phyloP scores from a whole-genome alignment of 805 yeast genomes.

The Maudiozyma serrabonitensis region DNA sequence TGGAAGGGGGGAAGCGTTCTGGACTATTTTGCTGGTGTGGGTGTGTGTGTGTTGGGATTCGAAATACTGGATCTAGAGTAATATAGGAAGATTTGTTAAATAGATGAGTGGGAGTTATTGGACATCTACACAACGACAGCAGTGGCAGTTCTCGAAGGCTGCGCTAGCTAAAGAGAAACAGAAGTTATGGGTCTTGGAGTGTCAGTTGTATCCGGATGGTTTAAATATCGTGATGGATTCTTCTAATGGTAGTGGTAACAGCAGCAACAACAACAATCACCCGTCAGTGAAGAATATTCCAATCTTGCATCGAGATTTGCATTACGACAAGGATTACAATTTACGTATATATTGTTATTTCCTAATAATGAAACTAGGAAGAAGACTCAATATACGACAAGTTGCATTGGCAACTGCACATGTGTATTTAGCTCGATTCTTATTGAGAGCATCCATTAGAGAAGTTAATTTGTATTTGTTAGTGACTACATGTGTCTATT shows the following conservation, averaged over 20 bases:
- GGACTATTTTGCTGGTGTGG: no score
- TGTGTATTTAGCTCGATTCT: constrained; percentile 68
- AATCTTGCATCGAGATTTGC: constrained; percentile 33
- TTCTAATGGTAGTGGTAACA: background rate
- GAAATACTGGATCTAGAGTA: no score
- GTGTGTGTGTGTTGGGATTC: no score
- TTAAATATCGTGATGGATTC: constrained; percentile 27
- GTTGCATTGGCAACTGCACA: constrained; percentile 84
- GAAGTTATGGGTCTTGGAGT: constrained; percentile 32
- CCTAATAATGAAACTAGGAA: constrained; percentile 64
- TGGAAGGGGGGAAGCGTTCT: no score
- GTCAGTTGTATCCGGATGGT: constrained; percentile 28
- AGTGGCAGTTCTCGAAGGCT: constrained; percentile 74
- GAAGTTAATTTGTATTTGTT: constrained; percentile 77
- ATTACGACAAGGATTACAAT: constrained; percentile 42
- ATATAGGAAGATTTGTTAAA: no score
- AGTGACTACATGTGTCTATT: constrained; percentile 75
- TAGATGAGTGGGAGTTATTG: constrained; percentile 75
- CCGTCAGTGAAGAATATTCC: constrained; percentile 32
- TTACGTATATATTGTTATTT: constrained; percentile 74
- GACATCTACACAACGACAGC: constrained; percentile 69
- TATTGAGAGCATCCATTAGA: constrained; percentile 58
- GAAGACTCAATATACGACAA: constrained; percentile 70
- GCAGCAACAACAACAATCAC: constrained; percentile 4
- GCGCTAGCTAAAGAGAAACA: constrained; percentile 39